A percentile compares a stretch with the other conserved stretches of the same genome.
Evolutionary conservation across 192 early-diverging fungal species (phyloP).

Genomic region (Backusella psychrophila): DNA sequence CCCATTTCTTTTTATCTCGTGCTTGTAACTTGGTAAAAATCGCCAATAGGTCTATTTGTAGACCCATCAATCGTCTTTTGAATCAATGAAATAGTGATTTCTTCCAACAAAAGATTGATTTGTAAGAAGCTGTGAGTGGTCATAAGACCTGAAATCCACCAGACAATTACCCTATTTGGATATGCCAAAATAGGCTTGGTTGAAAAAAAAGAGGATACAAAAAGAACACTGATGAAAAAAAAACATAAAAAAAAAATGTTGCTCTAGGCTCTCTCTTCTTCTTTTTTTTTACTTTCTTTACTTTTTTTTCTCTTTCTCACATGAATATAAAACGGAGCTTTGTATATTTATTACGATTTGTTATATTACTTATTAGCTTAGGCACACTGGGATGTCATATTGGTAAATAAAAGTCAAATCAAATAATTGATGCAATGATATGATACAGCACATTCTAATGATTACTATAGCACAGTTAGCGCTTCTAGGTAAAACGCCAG

Average conservation of each 20-base stretch:
- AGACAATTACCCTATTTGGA: background rate
- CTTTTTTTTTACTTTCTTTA: background rate
- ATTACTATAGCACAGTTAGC: background rate
- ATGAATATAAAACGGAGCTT: background rate
- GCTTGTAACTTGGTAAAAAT: too few species aligned
- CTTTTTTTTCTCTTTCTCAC: background rate
- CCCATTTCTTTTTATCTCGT: too few species aligned
- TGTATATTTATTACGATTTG: background rate
- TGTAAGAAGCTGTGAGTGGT: too few species aligned
- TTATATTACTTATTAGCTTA: background rate
- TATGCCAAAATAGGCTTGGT: background rate
- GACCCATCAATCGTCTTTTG: too few species aligned
- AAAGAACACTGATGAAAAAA: background rate
- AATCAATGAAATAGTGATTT: too few species aligned
- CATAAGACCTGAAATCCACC: background rate
- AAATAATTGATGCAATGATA: too few species aligned
- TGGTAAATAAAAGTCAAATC: background rate
- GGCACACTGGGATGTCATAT: constrained; percentile 14
- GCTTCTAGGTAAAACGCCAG: background rate
- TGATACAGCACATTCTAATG: background rate
- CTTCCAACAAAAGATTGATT: too few species aligned
- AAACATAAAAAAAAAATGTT: background rate
- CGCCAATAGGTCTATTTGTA: too few species aligned
- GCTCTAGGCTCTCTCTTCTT: background rate
- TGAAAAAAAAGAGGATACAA: background rate